phyloP scores from a whole-genome alignment of 106 monocot species.

The Dioscorea dumetorum region DNA sequence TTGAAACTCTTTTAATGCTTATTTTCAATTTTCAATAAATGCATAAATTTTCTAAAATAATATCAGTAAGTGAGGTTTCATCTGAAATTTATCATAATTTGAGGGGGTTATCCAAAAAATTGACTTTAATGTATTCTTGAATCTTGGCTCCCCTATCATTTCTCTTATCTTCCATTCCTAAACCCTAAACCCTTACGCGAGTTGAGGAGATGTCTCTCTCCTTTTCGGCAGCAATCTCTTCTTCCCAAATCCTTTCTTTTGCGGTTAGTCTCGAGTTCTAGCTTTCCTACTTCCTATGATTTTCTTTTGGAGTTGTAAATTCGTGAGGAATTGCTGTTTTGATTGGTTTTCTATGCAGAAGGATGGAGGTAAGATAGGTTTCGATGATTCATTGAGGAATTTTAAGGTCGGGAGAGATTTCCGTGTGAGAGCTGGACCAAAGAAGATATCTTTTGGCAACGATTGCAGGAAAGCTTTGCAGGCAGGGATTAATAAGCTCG shows the following conservation, averaged over 20 bases:
- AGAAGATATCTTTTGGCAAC: conserved; percentile 57
- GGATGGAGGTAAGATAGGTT: conserved; percentile 6
- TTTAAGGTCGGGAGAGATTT: conserved; percentile 12
- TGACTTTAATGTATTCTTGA: no score
- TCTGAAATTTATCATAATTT: no score
- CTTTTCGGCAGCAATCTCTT: conserved; percentile 5
- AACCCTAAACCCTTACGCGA: background rate
- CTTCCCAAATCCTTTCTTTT: conserved; percentile 2
- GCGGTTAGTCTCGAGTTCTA: conserved; percentile 2
- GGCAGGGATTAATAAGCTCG: conserved; percentile 85
- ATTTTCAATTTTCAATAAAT: no score
- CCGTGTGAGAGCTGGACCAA: conserved; percentile 50
- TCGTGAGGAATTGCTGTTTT: background rate
- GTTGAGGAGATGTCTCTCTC: conserved; percentile 7
- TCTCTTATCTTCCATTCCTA: background rate
- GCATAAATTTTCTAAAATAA: no score
- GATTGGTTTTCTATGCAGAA: conserved; percentile 7
- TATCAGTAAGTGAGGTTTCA: no score
- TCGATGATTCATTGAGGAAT: conserved; percentile 1
- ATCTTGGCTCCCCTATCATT: background rate
- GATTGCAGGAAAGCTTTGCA: conserved; percentile 61
- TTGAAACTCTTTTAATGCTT: no score
- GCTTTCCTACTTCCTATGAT: background rate
- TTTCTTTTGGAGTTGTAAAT: background rate
- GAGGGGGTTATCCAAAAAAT: no score